These are phyloP conservation scores for Metschnikowia sp. DNA, from an alignment of 805 yeast genomes.

Conservation along the genomic window DNA sequence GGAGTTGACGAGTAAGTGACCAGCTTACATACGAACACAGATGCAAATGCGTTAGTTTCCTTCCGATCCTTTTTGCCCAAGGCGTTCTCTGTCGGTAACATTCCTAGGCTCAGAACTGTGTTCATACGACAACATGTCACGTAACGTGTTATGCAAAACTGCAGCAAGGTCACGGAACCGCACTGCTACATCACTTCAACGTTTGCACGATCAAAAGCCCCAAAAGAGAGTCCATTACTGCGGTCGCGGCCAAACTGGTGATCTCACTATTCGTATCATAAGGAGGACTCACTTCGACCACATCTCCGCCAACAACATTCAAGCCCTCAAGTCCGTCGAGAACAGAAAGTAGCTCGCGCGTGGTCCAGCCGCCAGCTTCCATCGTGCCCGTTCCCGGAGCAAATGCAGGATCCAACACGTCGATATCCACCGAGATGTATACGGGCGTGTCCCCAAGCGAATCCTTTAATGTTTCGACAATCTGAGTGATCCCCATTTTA, in stretches of 20 bases:
- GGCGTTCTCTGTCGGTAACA: too few species aligned
- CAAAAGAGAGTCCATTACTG: conserved; percentile 50
- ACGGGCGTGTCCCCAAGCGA: conserved; percentile 40
- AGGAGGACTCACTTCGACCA: conserved; percentile 72
- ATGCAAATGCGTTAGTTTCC: too few species aligned
- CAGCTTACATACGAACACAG: too few species aligned
- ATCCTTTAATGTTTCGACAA: conserved; percentile 33
- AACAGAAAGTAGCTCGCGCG: conserved; percentile 56
- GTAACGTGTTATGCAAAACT: too few species aligned
- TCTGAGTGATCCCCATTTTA: conserved; percentile 32
- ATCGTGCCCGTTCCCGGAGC: conserved; percentile 83
- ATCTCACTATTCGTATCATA: conserved; percentile 58
- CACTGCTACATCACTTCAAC: neutral
- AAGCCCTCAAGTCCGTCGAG: conserved; percentile 59
- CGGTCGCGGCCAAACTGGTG: conserved; percentile 64
- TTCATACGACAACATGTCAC: too few species aligned
- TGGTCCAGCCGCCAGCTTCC: conserved; percentile 70
- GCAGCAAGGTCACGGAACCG: too few species aligned
- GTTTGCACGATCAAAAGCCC: conserved; percentile 40
- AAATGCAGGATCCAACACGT: conserved; percentile 67
- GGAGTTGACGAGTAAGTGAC: too few species aligned
- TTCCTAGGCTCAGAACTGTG: too few species aligned
- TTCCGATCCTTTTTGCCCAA: too few species aligned
- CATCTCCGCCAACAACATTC: conserved; percentile 68
- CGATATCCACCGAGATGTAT: conserved; percentile 50